Evolutionary conservation across 495 filamentous ascomycete genomes (phyloP).

Genomic region (Penicillium cosmopolitanum): DNA sequence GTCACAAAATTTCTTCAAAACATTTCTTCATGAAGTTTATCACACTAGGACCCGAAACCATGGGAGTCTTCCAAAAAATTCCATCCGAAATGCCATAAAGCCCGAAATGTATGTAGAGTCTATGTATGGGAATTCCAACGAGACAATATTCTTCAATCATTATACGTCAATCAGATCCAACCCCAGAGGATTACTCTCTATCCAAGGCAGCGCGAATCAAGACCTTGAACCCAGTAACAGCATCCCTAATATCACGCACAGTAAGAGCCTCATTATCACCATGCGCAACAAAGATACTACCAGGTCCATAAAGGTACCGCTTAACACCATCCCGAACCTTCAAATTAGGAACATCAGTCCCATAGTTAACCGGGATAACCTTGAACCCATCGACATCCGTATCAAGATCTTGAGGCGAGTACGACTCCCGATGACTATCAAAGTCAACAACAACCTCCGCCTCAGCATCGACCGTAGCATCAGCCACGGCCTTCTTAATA

Average conservation of each 20-base stretch:
- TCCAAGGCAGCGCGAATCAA: constrained; percentile 66
- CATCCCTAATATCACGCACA: constrained; percentile 66
- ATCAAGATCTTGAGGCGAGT: constrained; percentile 76
- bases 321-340: constrained; percentile 58
- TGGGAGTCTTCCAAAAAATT: no score
- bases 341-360: constrained; percentile 86
- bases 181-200: constrained; percentile 18
- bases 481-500: constrained; percentile 56
- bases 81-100: no score
- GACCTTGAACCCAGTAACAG: constrained; percentile 72
- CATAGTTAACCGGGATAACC: constrained; percentile 81
- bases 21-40: no score
- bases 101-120: no score
- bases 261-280: constrained; percentile 80
- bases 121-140: not conserved
- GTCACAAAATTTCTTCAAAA: not conserved
- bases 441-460: constrained; percentile 66
- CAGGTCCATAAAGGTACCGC: constrained; percentile 87
- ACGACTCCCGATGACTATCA: constrained; percentile 49
- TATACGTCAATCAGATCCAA: not conserved
- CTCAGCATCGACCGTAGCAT: constrained; percentile 60
- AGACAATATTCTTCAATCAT: not conserved
- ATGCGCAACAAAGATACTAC: constrained; percentile 87
- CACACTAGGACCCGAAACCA: no score
- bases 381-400: constrained; percentile 84